Conservation (phyloP, 2,329 filamentous ascomycete genomes). For the Fusarium guadeloupense region DNA sequence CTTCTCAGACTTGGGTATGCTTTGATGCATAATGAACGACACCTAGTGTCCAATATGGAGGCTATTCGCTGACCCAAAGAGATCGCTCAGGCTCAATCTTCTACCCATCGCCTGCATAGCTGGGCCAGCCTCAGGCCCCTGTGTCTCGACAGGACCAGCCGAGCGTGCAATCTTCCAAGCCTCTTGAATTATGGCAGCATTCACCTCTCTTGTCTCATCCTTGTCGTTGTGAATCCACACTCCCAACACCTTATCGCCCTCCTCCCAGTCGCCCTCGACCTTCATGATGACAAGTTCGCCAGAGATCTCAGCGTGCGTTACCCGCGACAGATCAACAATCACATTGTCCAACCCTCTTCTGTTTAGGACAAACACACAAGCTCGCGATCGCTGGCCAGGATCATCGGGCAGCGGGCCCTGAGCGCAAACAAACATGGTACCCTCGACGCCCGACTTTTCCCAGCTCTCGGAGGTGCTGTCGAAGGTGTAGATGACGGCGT, state of each 20-base stretch:
- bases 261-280: slow-evolving; percentile 48
- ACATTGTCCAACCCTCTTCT: slow-evolving; percentile 77
- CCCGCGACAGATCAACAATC: slow-evolving; percentile 68
- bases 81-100: slow-evolving; percentile 56
- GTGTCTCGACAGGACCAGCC: slow-evolving; percentile 42
- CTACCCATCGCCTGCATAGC: slow-evolving; percentile 57
- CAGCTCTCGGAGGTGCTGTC: slow-evolving; percentile 71
- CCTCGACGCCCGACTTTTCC: slow-evolving; percentile 88
- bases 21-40: slow-evolving; percentile 5
- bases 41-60: slow-evolving; percentile 32
- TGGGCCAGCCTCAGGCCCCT: slow-evolving; percentile 50
- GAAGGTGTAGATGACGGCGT: slow-evolving; percentile 87
- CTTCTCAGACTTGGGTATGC: background rate
- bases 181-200: slow-evolving; percentile 54
- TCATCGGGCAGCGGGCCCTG: slow-evolving; percentile 56
- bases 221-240: slow-evolving; percentile 65
- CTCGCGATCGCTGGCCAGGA: slow-evolving; percentile 49
- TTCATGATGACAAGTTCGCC: slow-evolving; percentile 63
- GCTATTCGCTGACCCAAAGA: slow-evolving; percentile 52
- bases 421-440: slow-evolving; percentile 87
- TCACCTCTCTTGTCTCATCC: slow-evolving; percentile 54
- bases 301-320: slow-evolving; percentile 71
- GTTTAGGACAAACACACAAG: slow-evolving; percentile 77
- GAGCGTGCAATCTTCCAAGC: slow-evolving; percentile 53
- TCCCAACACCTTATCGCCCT: slow-evolving; percentile 57